These are phyloP conservation scores for Pyropia haitanensis DNA, from an alignment of 23 red algal genomes.

Conservation along the genomic window DNA sequence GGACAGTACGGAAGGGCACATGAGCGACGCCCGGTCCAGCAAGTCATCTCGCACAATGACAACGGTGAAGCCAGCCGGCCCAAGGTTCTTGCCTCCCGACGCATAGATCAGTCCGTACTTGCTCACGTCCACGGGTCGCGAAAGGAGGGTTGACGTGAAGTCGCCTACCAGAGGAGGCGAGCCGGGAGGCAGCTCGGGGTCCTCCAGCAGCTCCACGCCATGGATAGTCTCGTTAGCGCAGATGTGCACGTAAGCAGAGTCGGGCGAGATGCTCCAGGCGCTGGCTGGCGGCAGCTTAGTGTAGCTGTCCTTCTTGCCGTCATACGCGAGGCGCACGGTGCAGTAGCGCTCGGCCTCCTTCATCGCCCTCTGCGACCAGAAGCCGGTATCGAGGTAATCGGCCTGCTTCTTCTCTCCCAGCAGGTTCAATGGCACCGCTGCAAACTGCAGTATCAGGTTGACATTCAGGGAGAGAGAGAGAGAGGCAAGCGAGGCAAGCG, in stretches of 20 bases:
- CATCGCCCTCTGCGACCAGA: conserved; percentile 35
- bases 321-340: conserved; percentile 26
- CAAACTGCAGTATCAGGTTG: conserved; percentile 6
- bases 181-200: conserved; percentile 19
- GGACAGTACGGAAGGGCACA: conserved; percentile 38
- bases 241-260: conserved; percentile 42
- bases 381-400: conserved; percentile 31
- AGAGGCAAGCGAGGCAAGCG: too few relatives aligned
- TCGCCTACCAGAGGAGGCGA: conserved; percentile 28
- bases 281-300: conserved; percentile 10
- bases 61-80: conserved; percentile 20
- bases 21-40: conserved; percentile 8
- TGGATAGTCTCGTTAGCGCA: conserved; percentile 48
- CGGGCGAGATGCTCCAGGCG: conserved; percentile 24
- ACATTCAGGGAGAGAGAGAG: too few relatives aligned
- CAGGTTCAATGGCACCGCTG: conserved; percentile 31
- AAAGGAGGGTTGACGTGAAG: conserved; percentile 36
- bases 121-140: conserved; percentile 21
- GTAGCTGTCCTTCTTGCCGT: conserved; percentile 22
- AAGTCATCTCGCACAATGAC: conserved; percentile 23
- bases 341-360: conserved; percentile 33
- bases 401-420: conserved; percentile 24
- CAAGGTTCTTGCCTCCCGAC: conserved; percentile 45
- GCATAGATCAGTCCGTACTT: conserved; percentile 38
- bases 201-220: conserved; percentile 29